Evolutionary conservation across 768 basidiomycete genomes (phyloP), one percentile per base, ranked within the genome.

Genomic region (Suillus subalutaceus): DNA sequence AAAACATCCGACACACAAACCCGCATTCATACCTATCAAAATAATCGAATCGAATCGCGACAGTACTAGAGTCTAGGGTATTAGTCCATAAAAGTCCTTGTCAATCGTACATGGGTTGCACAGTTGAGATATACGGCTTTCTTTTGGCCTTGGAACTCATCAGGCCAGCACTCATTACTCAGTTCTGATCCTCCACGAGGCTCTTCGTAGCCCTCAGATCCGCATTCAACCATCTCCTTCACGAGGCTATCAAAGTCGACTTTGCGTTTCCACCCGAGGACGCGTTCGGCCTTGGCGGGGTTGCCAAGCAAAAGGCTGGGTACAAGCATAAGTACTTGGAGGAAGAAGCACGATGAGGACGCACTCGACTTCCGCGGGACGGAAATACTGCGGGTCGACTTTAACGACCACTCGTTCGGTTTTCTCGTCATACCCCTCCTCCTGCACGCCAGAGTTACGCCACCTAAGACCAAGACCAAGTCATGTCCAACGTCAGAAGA

Each of bases 301-400:
- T 92, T 90, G 16, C 96, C 96, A 59, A 90, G 85, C 48, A 98
- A 85, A 63, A 96, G 86, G 7, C 94, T 95, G 55, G 10, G 7
- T 16, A 65, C 7, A 52, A 37, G 53, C 13, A 52, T 15, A 32
- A 59, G 30, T 37, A 32, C 15, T 37, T 38, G 13, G 32, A 69
- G 53, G 63, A 41, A 32, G n/a, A 35, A n/a, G 55, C 38, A 46
- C 40, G 35, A 44, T 43, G 30, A 68, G 13, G 7, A 89, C 92
- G 68, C 72, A 94, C 90, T 96, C 94, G 79, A 97, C 94, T 88
- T 96, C 94, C 23, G 93, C 92, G 12, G 94, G 94, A 77, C 96
- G 91, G 91, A 96, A 97, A 83, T 97, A 97, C 70, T 84, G 83
- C 35, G 91, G 76, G 79, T 99, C 97, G 46, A 98, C 87, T 73